Conservation (phyloP, 768 basidiomycete genomes). For the Leccinum pellstonianum region DNA sequence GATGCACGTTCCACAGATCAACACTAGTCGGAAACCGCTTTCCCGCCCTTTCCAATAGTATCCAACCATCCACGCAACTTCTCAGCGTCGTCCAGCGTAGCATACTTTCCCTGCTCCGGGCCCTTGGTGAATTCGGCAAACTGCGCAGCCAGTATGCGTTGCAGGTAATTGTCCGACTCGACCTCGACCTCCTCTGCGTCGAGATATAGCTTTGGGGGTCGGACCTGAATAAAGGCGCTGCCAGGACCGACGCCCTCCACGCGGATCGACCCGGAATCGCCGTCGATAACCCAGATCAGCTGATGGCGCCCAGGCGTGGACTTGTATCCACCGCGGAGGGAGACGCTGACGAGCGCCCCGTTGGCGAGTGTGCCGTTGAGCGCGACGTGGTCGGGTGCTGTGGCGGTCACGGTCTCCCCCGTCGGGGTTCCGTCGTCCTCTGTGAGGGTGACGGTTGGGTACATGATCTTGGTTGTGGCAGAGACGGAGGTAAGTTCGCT, state of each 20-base stretch:
- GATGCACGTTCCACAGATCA: background rate
- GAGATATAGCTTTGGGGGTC: slow-evolving; percentile 9
- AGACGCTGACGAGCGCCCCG: slow-evolving; percentile 6
- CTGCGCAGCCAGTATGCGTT: background rate
- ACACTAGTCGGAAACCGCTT: background rate
- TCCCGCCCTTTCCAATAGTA: background rate
- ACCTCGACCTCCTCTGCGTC: slow-evolving; percentile 6
- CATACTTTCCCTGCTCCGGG: slow-evolving; percentile 4
- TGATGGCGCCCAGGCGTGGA: slow-evolving; percentile 10
- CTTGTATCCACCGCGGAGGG: slow-evolving; percentile 7
- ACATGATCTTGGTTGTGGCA: slow-evolving; percentile 2
- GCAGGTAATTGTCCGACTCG: slow-evolving; percentile 1
- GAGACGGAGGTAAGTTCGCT: slow-evolving; percentile 4
- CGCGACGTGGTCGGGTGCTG: slow-evolving; percentile 6
- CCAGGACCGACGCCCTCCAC: slow-evolving; percentile 2
- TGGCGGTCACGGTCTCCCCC: slow-evolving; percentile 2
- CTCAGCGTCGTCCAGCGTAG: slow-evolving; percentile 11
- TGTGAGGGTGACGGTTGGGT: slow-evolving; percentile 3
- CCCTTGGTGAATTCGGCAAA: slow-evolving; percentile 13
- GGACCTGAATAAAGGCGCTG: background rate
- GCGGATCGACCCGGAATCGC: slow-evolving; percentile 11
- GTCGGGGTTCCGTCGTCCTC: slow-evolving; percentile 9
- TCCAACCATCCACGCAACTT: slow-evolving; percentile 6
- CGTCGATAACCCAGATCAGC: slow-evolving; percentile 12
- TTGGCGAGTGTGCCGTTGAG: slow-evolving; percentile 6